Evolutionary conservation across 805 yeast genomes (phyloP), one percentile per base, ranked within the genome.

Genomic region (Zygosaccharomyces kombuchaensis): DNA sequence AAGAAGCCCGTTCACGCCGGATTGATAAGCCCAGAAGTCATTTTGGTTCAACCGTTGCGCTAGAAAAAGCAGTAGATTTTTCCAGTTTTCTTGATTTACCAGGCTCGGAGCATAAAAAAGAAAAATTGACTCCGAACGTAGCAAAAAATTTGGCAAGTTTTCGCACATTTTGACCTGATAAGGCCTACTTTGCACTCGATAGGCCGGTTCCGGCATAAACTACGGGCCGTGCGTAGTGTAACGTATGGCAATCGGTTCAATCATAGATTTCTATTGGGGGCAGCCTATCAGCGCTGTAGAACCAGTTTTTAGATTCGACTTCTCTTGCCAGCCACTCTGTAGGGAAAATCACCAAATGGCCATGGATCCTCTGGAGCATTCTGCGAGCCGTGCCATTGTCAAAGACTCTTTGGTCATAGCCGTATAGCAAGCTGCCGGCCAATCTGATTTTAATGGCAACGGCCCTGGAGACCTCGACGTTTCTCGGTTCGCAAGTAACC

Each of bases 211-310:
- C 32, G 32, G 14, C 14, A 29, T 29, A 29, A 29, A 29, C 5
- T 29, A 29, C 32, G 32, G n/a, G 16, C 32, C 32, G 32, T 10
- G 9, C 12, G 8, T 7, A 29, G 14, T 7, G n/a, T 3, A 12
- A 9, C 14, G n/a, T 29, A 14, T 9, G 21, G 2, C 4, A 9
- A 39, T 49, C 49, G 88, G 58, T 89, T 49, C 49, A 88, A 58
- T 89, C 91, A 63, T 86, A 93, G 43, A 93, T 91, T 61, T 93
- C 98, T 45, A 93, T 80, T 1, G 99, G 99, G 4, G 98, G 96
- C 22, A 93, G 71, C 58, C 96, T 80, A 61, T 93, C 99, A 40
- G 95, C 82, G 57, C 84, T 87, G 71, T 87, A 90, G 63, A 89
- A 90, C 98, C 98, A 91, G 60, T 95, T 93, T 9, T 87, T 91